Conservation (phyloP, 192 early-diverging fungal species). For the Mortierella hygrophila region DNA sequence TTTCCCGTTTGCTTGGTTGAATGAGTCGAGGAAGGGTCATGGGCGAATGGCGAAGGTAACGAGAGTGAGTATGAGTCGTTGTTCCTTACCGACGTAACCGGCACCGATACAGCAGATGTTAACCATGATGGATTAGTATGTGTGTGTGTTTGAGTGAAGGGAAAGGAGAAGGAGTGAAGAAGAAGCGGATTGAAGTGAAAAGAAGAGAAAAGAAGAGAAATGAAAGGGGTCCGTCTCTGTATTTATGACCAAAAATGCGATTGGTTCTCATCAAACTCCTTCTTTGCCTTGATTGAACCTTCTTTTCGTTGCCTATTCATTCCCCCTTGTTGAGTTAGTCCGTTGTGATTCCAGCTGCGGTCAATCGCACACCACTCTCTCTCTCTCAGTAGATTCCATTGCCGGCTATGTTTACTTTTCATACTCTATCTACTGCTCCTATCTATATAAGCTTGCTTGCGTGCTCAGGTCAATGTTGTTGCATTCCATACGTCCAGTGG, state of each 20-base stretch:
- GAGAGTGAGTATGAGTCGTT: not conserved
- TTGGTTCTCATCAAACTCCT: not conserved
- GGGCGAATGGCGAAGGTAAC: not conserved
- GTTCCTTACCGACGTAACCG: conserved; percentile 90
- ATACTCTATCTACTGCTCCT: not conserved
- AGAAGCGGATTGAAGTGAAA: not conserved
- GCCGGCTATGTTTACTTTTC: not conserved
- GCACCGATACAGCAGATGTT: conserved; percentile 97
- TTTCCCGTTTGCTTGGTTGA: no score
- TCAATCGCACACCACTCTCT: not conserved
- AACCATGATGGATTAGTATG: conserved; percentile 32
- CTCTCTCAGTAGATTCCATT: not conserved
- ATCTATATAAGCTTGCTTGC: not conserved
- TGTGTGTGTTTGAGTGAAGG: not conserved
- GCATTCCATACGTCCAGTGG: not conserved
- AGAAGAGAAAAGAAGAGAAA: conserved; percentile 1
- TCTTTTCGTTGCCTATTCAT: not conserved
- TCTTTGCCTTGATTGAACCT: not conserved
- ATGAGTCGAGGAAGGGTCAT: not conserved
- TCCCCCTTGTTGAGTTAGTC: not conserved
- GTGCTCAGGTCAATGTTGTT: not conserved
- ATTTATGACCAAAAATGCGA: not conserved
- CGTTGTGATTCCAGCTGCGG: conserved; percentile 3
- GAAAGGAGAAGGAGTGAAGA: not conserved
- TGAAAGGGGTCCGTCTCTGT: not conserved